Base-by-base conservation (phyloP, 345 rosid genomes). In the Lepidium africanum region DNA sequence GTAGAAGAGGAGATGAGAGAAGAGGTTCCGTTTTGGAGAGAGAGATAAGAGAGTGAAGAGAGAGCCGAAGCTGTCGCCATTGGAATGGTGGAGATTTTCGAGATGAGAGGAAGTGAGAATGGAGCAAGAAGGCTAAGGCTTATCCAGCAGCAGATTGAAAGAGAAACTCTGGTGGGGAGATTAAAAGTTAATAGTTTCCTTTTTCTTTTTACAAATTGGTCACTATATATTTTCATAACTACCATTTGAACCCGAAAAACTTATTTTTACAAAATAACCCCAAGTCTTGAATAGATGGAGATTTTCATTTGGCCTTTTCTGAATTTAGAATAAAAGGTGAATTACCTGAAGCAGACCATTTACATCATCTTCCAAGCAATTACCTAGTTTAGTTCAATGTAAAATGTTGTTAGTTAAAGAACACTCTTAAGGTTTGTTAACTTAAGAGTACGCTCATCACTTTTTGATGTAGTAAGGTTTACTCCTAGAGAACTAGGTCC, bases 11-110 rank as follows among this genome's bases (percentile, higher is more conserved):
- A 16, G 69, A 80, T 55, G 39, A 72, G 75, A 38, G 77, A 62
- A 12, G 77, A 67, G 61, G 67, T 33, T 9, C 46, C 33, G 27
- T 14, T 47, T 36, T 74, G 76, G 21, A 76, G 74, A 36, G 78
- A 55, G 52, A 80, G 79, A 9, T 78, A 70, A 10, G 83, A 63
- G 43, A 78, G 72, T 12, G 87, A 60, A 14, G 76, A 73, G 68
- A 81, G 67, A 57, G 80, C 63, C 48, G 83, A 63, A 23, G 85
- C 40, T 60, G 79, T 41, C 33, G 84, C 65, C 71, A 81, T 77
- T 30, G 75, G 9, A 56, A 36, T 32, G 39, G 66, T 5, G 17
- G 27, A 25, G 8, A n/a, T n/a, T 39, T 46, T 37, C 48, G 68
- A 69, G 78, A 64, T 70, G 74, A 59, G 37, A 57, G 54, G 70